A percentile compares a stretch with the other conserved stretches of the same genome.
These are phyloP conservation scores for Syzygium malaccense DNA, from an alignment of 441 rosid genomes.

Conservation along the genomic window DNA sequence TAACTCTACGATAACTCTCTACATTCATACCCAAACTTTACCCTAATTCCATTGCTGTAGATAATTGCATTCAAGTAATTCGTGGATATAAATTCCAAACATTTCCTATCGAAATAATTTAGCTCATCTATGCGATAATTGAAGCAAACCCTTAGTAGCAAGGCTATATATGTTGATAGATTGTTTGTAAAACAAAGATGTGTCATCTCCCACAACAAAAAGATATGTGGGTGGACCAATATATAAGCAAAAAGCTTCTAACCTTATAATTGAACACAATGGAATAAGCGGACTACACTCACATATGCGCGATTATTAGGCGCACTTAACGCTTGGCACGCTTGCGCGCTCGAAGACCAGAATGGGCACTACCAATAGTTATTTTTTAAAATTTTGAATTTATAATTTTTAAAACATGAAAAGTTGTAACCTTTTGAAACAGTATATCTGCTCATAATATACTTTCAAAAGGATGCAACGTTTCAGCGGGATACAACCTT, in stretches of 20 bases:
- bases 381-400: too few species aligned
- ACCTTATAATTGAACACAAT: not conserved
- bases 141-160: not conserved
- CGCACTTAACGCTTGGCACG: not conserved
- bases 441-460: not conserved
- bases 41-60: not conserved
- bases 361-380: too few species aligned
- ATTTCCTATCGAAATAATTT: not conserved
- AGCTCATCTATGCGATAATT: not conserved
- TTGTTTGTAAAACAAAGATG: too few species aligned
- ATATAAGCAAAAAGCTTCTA: not conserved
- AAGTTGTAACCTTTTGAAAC: not conserved
- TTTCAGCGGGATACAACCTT: too few species aligned
- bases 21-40: not conserved
- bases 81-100: not conserved
- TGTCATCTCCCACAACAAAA: not conserved
- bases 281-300: not conserved
- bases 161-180: not conserved
- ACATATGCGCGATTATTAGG: fast-evolving
- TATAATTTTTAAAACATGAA: not conserved
- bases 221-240: not conserved
- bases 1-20: not conserved
- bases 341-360: too few species aligned
- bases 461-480: too few species aligned
- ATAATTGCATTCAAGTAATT: not conserved